Evolutionary conservation across 2,329 filamentous ascomycete genomes (phyloP).

Genomic region (Apiospora saccharicola): DNA sequence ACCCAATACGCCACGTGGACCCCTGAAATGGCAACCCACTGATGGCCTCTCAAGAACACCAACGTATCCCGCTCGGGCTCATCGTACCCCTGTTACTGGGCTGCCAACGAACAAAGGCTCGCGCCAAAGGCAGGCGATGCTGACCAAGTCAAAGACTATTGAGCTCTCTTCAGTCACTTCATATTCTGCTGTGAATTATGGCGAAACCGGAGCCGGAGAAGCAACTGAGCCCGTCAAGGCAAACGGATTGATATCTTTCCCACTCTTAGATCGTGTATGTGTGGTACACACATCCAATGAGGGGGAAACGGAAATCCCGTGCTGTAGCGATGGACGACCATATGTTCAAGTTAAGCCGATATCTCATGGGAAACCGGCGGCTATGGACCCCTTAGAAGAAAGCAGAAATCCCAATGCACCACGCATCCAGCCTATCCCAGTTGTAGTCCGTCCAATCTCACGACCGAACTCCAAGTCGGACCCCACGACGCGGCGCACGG

Average conservation of each 20-base stretch:
- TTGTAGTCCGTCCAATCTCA: neutral
- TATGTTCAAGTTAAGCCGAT: neutral
- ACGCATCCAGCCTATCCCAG: neutral
- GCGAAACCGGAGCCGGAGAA: neutral
- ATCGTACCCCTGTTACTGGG: constrained; percentile 21
- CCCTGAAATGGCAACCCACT: neutral
- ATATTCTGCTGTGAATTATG: constrained; percentile 26
- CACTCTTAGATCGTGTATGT: neutral
- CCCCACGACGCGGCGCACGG: constrained; percentile 21
- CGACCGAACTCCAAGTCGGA: constrained; percentile 1
- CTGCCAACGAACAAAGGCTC: constrained; percentile 28
- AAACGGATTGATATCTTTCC: neutral
- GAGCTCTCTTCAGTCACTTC: constrained; percentile 8
- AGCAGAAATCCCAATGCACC: neutral
- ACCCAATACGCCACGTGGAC: neutral
- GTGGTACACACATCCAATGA: neutral
- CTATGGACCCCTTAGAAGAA: neutral
- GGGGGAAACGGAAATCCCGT: no score
- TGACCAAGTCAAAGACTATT: constrained; percentile 1
- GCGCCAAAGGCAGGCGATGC: constrained; percentile 25
- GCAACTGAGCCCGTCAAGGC: neutral
- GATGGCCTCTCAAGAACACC: constrained; percentile 24
- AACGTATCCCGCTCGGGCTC: neutral
- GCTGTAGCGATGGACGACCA: neutral
- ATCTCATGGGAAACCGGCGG: neutral